A percentile compares a stretch with the other conserved stretches of the same genome.
phyloP scores from a whole-genome alignment of 2,329 filamentous ascomycete genomes.

The Fusarium illudens region DNA sequence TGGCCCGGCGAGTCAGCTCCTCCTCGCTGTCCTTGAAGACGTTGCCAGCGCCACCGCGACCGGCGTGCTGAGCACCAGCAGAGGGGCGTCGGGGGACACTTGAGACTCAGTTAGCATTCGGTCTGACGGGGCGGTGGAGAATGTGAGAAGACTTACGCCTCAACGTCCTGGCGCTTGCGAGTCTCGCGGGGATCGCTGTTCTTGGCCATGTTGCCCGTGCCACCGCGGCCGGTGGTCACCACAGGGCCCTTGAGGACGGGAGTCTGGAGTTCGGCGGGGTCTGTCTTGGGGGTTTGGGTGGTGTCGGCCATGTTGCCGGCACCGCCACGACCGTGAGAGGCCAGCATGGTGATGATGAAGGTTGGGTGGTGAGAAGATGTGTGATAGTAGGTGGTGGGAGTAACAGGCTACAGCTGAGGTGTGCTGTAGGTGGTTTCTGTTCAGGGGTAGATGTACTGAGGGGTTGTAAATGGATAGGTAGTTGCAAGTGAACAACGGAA shows the following conservation, averaged over 20 bases:
- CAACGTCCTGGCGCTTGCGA: constrained; percentile 83
- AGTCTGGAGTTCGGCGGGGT: constrained; percentile 75
- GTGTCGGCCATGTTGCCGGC: constrained; percentile 76
- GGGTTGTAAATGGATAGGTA: neutral
- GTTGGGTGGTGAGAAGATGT: neutral
- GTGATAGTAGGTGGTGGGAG: neutral
- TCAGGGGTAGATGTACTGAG: neutral
- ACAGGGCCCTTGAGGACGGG: constrained; percentile 84
- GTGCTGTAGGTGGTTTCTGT: neutral
- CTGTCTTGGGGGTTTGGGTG: constrained; percentile 59
- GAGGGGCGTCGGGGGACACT: constrained; percentile 65
- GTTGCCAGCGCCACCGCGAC: constrained; percentile 80
- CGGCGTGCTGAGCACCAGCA: constrained; percentile 69
- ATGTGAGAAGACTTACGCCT: constrained; percentile 64
- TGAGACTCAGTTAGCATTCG: constrained; percentile 11
- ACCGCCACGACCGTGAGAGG: constrained; percentile 79
- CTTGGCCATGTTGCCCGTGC: constrained; percentile 84
- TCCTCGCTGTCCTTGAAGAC: constrained; percentile 61
- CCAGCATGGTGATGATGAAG: constrained; percentile 50
- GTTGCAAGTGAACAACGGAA: neutral
- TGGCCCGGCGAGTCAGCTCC: constrained; percentile 42
- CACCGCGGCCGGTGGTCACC: constrained; percentile 90
- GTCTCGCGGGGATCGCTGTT: constrained; percentile 77
- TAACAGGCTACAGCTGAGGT: neutral
- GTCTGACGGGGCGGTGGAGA: constrained; percentile 8